Conservation (phyloP, 768 basidiomycete genomes). For the Lepiota subincarnata region DNA sequence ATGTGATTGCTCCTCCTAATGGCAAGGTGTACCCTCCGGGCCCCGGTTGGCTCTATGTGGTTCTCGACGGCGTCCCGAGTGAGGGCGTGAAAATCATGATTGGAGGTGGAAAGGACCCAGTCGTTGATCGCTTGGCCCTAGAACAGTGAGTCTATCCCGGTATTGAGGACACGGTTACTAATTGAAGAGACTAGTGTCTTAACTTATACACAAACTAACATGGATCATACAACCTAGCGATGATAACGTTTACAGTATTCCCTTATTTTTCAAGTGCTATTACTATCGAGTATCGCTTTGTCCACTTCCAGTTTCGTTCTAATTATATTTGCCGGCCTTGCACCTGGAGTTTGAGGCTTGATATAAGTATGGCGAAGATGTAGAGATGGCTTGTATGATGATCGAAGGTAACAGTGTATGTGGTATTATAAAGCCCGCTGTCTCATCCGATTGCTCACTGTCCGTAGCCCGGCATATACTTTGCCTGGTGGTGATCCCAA, state of each 20-base stretch:
- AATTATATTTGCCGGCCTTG: too few relatives aligned
- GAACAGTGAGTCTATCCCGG: constrained; percentile 45
- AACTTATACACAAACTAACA: too few relatives aligned
- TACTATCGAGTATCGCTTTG: too few relatives aligned
- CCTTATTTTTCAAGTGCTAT: too few relatives aligned
- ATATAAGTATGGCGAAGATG: too few relatives aligned
- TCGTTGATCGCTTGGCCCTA: constrained; percentile 50
- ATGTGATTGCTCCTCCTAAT: constrained; percentile 45
- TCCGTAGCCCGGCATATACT: constrained; percentile 86
- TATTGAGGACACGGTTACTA: neutral
- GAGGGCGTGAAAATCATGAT: constrained; percentile 60
- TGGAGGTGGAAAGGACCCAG: constrained; percentile 60
- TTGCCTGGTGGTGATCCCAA: constrained; percentile 94
- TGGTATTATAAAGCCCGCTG: constrained; percentile 72
- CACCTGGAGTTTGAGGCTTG: too few relatives aligned
- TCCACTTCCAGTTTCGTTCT: too few relatives aligned
- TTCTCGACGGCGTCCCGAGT: constrained; percentile 65
- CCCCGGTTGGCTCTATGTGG: constrained; percentile 71
- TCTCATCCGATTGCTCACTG: constrained; percentile 89
- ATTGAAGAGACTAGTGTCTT: neutral
- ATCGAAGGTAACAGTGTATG: constrained; percentile 1
- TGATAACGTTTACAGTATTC: too few relatives aligned
- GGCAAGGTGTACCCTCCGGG: constrained; percentile 73
- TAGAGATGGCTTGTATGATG: too few relatives aligned
- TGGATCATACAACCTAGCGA: neutral